Percentiles rank a stretch among this genome's conserved stretches.
Conservation (phyloP, 2,329 filamentous ascomycete species). For the Paracoccidioides lutzii region DNA sequence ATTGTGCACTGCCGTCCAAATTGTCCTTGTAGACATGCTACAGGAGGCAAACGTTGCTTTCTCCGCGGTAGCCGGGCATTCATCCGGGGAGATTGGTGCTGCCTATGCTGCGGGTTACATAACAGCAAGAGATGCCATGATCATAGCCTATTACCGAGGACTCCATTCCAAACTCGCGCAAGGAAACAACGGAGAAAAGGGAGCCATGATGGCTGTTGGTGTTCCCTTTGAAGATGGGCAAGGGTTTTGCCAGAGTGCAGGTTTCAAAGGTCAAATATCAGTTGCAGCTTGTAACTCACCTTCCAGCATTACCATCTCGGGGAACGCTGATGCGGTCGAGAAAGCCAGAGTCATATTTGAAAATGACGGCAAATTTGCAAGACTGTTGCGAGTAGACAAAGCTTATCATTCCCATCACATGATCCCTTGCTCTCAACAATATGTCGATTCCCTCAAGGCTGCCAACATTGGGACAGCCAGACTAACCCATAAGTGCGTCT, state of each 20-base stretch:
- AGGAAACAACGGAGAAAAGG: background rate
- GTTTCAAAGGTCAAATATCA: constrained; percentile 10
- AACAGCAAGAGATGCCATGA: constrained; percentile 22
- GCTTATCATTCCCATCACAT: constrained; percentile 18
- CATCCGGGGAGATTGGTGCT: constrained; percentile 7
- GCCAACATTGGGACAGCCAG: background rate
- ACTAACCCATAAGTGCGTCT: background rate
- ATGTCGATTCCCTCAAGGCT: constrained; percentile 4
- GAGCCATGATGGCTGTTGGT: constrained; percentile 12
- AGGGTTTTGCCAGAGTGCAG: constrained; percentile 3
- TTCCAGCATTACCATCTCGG: constrained; percentile 25
- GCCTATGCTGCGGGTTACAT: constrained; percentile 16
- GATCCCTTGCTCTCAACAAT: constrained; percentile 7
- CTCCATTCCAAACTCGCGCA: constrained; percentile 5
- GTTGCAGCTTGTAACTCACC: constrained; percentile 29
- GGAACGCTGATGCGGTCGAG: constrained; percentile 17
- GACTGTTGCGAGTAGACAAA: constrained; percentile 12
- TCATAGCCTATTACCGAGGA: constrained; percentile 36
- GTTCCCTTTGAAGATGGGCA: constrained; percentile 5
- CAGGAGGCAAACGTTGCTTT: background rate
- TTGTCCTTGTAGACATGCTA: constrained; percentile 7
- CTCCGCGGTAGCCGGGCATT: constrained; percentile 5
- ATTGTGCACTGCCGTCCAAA: constrained; percentile 7
- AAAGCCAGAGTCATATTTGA: constrained; percentile 16
- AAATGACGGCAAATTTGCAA: constrained; percentile 9